Evolutionary conservation across 148 eudicot genomes (phyloP), one percentile per base, ranked within the genome.

Genomic region (Vaccinium vitisidaea): DNA sequence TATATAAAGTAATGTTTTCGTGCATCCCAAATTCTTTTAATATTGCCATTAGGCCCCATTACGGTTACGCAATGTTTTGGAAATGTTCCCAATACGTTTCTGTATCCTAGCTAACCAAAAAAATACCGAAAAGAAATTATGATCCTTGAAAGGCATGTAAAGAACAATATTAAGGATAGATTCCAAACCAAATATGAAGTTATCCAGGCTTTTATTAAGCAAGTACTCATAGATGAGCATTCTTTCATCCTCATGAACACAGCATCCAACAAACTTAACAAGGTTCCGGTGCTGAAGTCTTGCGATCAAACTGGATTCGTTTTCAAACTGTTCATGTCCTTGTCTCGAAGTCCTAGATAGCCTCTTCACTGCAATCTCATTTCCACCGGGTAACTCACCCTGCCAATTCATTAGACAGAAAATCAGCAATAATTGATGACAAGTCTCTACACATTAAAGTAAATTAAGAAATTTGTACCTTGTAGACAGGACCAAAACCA

Each of bases 121-220:
- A 69, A 69, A 27, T 18, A 8, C 23, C 27, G 10, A 39, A 16
- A 5, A 16, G n/a, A 46, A 75, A 75, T 46, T 9, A 48, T 9
- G 50, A 8, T 75, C 25, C 23, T 46, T 16, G 50, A 13, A 75
- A 18, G 6, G 52, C 23, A 56, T 84, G 7, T 58, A 69, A 10
- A 79, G 23, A 80, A 30, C 21, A 19, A 16, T 48, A 27, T 13
- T 19, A 59, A 50, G 46, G 73, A 16, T 56, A 36, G 67, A 39
- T 30, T 21, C 49, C 84, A 36, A 32, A 86, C 87, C 87, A 75
- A 86, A 86, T 55, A 93, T 91, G 82, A 91, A 83, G 13, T 71
- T 70, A 80, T 93, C 93, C 88, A 93, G 89, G 88, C 95, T 91
- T 84, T 84, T 88, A 84, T 91, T 93, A 7, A 90, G 91, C 87